Conservation (phyloP, 2,329 filamentous ascomycete species). For the Fusarium torulosum region DNA sequence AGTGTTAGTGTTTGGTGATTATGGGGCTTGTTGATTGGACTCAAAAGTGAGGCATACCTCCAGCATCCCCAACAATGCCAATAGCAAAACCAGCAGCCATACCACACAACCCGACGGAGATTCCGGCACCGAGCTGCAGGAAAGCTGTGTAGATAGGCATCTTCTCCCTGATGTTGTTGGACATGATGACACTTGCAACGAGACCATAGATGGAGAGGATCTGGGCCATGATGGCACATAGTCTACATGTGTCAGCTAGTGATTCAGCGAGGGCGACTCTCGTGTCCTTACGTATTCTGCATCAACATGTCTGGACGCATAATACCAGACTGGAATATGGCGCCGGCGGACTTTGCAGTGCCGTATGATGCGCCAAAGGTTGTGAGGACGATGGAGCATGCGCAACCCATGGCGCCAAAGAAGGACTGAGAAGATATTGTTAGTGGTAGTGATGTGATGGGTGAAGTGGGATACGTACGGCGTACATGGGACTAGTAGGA, state of each 20-base stretch:
- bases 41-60: slow-evolving; percentile 48
- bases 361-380: slow-evolving; percentile 63
- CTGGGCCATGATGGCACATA: slow-evolving; percentile 62
- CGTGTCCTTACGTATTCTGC: slow-evolving; percentile 54
- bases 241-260: slow-evolving; percentile 40
- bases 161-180: slow-evolving; percentile 55
- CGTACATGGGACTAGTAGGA: slow-evolving; percentile 57
- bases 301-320: slow-evolving; percentile 60
- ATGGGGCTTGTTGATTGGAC: neutral
- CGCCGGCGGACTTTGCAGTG: slow-evolving; percentile 58
- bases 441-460: neutral
- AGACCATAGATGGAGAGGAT: slow-evolving; percentile 63
- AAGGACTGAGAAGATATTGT: slow-evolving; percentile 50
- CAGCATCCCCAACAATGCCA: slow-evolving; percentile 61
- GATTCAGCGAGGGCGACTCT: neutral
- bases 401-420: slow-evolving; percentile 58
- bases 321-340: slow-evolving; percentile 60
- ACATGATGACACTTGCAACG: slow-evolving; percentile 60
- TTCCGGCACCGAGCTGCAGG: slow-evolving; percentile 59
- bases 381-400: slow-evolving; percentile 64
- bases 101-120: slow-evolving; percentile 59
- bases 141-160: slow-evolving; percentile 60
- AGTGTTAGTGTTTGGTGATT: slow-evolving; percentile 7
- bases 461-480: slow-evolving; percentile 52
- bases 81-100: slow-evolving; percentile 62